Percentiles rank a stretch among this genome's conserved stretches.
Evolutionary conservation across 148 eudicot genomes (phyloP).

Genomic region (Arctostaphylos glauca): DNA sequence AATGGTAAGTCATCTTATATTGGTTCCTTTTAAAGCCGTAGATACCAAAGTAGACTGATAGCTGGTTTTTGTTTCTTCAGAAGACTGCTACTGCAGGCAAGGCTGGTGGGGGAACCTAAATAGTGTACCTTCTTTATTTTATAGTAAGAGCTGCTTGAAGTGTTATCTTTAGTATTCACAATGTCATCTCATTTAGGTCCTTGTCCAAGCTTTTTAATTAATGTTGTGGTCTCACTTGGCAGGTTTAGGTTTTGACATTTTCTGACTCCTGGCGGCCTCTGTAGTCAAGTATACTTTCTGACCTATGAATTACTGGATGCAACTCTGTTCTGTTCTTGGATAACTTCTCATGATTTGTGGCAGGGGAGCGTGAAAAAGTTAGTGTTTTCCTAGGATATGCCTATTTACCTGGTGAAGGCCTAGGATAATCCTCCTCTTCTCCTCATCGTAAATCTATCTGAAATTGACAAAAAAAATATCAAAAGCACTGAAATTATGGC

Average conservation of each 20-base stretch:
- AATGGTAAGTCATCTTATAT: conserved; percentile 31
- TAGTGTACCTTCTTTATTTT: background rate
- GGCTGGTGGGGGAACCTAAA: conserved; percentile 44
- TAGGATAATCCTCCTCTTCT: conserved; percentile 10
- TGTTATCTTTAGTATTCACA: conserved; percentile 1
- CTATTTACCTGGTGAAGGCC: conserved; percentile 22
- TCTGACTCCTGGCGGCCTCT: conserved; percentile 11
- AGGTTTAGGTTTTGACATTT: conserved; percentile 20
- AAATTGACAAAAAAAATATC: conserved; percentile 6
- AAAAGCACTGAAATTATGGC: conserved; percentile 19
- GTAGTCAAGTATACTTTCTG: conserved; percentile 2
- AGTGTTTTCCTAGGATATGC: background rate
- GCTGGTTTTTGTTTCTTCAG: conserved; percentile 23
- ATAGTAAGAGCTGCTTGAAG: conserved; percentile 22
- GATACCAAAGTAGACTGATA: background rate
- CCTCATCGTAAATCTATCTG: background rate
- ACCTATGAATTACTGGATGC: conserved; percentile 13
- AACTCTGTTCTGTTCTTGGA: conserved; percentile 13
- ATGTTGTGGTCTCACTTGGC: conserved; percentile 7
- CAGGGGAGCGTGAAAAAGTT: background rate
- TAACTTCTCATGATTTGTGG: conserved; percentile 3
- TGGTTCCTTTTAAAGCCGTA: background rate
- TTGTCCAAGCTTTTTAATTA: background rate
- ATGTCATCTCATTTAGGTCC: background rate
- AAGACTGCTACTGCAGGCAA: conserved; percentile 42